phyloP scores from a whole-genome alignment of 2,329 filamentous ascomycete species.

The Paecilomyces formosus region DNA sequence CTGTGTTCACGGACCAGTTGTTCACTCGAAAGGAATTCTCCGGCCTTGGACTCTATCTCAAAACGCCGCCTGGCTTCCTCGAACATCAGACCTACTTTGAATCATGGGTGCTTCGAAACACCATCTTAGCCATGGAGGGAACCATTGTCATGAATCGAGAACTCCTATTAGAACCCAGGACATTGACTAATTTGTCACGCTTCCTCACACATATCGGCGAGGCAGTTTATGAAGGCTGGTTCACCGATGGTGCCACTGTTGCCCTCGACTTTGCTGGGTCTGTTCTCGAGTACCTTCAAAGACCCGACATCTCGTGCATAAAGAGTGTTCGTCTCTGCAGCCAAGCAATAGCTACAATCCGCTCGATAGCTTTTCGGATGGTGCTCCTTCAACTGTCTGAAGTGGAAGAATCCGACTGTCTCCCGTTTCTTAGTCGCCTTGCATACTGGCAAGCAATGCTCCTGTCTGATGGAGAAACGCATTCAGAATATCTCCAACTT shows the following conservation, averaged over 20 bases:
- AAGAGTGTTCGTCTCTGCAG: slow-evolving; percentile 90
- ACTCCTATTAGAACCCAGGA: slow-evolving; percentile 68
- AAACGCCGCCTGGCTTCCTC: slow-evolving; percentile 83
- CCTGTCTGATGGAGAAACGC: slow-evolving; percentile 65
- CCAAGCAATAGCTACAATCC: slow-evolving; percentile 70
- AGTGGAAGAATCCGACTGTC: slow-evolving; percentile 62
- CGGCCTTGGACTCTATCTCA: slow-evolving; percentile 76
- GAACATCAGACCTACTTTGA: slow-evolving; percentile 95
- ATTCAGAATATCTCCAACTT: slow-evolving; percentile 74
- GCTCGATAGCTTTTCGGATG: slow-evolving; percentile 68
- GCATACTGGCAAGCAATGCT: slow-evolving; percentile 95
- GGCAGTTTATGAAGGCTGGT: slow-evolving; percentile 93
- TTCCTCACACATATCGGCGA: slow-evolving; percentile 77
- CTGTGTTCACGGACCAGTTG: slow-evolving; percentile 78
- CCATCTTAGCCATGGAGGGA: slow-evolving; percentile 63
- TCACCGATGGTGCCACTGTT: slow-evolving; percentile 76
- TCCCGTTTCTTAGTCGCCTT: slow-evolving; percentile 72
- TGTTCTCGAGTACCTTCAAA: slow-evolving; percentile 80
- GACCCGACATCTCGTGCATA: slow-evolving; percentile 68
- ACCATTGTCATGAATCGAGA: slow-evolving; percentile 65
- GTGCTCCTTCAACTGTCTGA: slow-evolving; percentile 78
- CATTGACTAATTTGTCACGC: slow-evolving; percentile 78
- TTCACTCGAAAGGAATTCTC: slow-evolving; percentile 82
- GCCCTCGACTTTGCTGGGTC: slow-evolving; percentile 81
- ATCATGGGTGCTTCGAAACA: slow-evolving; percentile 73